A percentile compares a stretch with the other conserved stretches of the same genome.
phyloP scores from a whole-genome alignment of 2,329 filamentous ascomycete genomes.

The Pestalotiopsis sp. region DNA sequence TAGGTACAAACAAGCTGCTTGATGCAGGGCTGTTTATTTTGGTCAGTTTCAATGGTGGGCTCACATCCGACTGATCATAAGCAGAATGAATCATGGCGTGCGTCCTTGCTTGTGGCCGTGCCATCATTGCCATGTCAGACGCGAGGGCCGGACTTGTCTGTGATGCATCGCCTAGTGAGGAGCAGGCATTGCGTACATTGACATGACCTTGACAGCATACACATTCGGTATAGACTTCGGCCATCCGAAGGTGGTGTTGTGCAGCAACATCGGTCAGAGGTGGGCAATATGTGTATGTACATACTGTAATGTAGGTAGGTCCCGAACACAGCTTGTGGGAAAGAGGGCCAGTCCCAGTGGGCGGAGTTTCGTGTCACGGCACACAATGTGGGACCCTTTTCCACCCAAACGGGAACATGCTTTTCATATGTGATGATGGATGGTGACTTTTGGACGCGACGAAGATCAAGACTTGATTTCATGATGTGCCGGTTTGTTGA shows the following conservation, averaged over 20 bases:
- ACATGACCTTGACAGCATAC: slow-evolving; percentile 9
- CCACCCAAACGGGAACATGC: slow-evolving; percentile 7
- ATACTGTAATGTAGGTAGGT: neutral
- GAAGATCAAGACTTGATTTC: neutral
- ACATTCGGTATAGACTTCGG: slow-evolving; percentile 2
- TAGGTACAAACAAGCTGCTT: neutral
- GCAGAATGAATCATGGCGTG: neutral
- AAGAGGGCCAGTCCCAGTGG: neutral
- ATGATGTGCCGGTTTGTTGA: neutral
- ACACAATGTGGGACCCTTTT: slow-evolving; percentile 4
- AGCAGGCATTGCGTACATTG: neutral
- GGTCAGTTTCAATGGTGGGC: neutral
- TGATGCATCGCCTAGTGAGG: neutral
- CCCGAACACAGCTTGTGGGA: neutral
- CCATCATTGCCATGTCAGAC: neutral
- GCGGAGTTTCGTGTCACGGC: neutral
- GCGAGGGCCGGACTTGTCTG: neutral
- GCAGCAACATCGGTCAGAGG: neutral
- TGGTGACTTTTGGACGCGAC: neutral
- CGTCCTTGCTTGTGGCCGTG: neutral
- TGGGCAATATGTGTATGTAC: neutral
- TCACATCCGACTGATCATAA: neutral
- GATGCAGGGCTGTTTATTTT: neutral
- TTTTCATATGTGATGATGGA: neutral
- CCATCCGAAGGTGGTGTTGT: slow-evolving; percentile 5